Evolutionary conservation across 202 grass and related monocot species (phyloP), one percentile per base, ranked within the genome.

Genomic region (Schoenoplectus triqueter): DNA sequence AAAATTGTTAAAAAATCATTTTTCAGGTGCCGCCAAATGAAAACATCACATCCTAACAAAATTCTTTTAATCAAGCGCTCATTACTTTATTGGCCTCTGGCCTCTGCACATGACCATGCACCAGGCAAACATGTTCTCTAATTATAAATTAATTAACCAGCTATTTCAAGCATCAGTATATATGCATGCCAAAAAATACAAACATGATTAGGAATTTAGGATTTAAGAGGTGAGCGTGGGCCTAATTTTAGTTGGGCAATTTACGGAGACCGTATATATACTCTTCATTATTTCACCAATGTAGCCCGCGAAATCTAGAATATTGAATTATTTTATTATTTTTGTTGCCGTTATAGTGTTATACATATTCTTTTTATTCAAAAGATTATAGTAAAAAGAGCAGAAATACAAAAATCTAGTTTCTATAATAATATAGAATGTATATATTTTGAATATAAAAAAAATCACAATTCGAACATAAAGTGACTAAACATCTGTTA

Each of bases 51-150:
- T 65, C 2, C 19, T 11, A 66, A 39, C 64, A 66, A 39, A 66
- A 66, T 4, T 39, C 19, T 66, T 66, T 66, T 66, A 66, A 66
- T 66, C 7, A 10, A 39, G 64, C 9, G 21, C 11, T 66, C 9
- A 66, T 66, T 44, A n/a, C 41, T 15, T 70, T n/a, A 2, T 1
- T 70, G 67, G 14, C 14, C 40, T 70, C 67, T 70, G 67, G 14
- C 14, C 40, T 70, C 67, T 70, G 67, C 67, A 70, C 67, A 70
- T 70, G 40, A 70, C 13, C 67, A 31, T 31, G 31, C 31, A 44
- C 66, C 14, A 69, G 39, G 66, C 10, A 44, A 44, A 69, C 66
- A 69, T 45, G 40, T 70, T 70, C 41, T 46, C 41, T 70, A 45
- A 66, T 62, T 18, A 52, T 52, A 62, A 62, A 17, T 18, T 2